Evolutionary conservation across 164 flowering plant species (phyloP).

Genomic region (Cinnamomum chago): DNA sequence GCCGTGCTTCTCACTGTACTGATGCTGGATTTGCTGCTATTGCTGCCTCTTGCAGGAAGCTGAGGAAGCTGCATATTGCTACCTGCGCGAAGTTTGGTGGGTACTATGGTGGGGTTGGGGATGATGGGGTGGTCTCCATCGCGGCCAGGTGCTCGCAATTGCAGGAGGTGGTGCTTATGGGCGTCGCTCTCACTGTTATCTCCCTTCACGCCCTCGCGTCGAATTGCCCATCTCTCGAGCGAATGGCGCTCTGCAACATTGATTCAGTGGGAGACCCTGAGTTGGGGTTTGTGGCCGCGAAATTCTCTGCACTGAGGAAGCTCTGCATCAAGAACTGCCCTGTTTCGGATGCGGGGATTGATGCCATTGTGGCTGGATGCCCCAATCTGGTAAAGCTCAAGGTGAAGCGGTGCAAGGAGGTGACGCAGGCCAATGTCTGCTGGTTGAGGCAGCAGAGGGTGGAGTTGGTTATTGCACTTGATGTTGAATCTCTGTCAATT

Average conservation of each 20-base stretch:
- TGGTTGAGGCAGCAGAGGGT: slow-evolving; percentile 12
- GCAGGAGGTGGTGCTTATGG: slow-evolving; percentile 31
- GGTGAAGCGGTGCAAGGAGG: slow-evolving; percentile 32
- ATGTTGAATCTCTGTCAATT: slow-evolving; percentile 17
- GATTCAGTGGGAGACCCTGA: slow-evolving; percentile 27
- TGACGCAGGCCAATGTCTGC: slow-evolving; percentile 14
- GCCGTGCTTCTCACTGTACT: slow-evolving; percentile 25
- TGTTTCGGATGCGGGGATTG: slow-evolving; percentile 20
- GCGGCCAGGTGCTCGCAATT: slow-evolving; percentile 16
- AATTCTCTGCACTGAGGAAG: slow-evolving; percentile 14
- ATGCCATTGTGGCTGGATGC: slow-evolving; percentile 26
- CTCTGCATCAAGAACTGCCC: slow-evolving; percentile 20
- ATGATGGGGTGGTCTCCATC: slow-evolving; percentile 13
- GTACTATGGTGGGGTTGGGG: slow-evolving; percentile 16
- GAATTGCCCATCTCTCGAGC: slow-evolving; percentile 23
- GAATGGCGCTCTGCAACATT: slow-evolving; percentile 29
- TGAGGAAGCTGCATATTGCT: slow-evolving; percentile 27
- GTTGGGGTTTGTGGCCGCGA: slow-evolving; percentile 19
- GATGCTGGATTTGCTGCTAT: slow-evolving; percentile 21
- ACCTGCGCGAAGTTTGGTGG: slow-evolving; percentile 21
- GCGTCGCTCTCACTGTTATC: slow-evolving; percentile 8
- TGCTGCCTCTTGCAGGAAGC: slow-evolving; percentile 21
- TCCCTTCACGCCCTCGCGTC: slow-evolving; percentile 16
- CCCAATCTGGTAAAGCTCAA: slow-evolving; percentile 30
- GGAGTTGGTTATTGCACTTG: slow-evolving; percentile 21